Percentiles rank a stretch among this genome's conserved stretches.
Conservation (phyloP, 306 rosid genomes). For the Rosa rugosa region DNA sequence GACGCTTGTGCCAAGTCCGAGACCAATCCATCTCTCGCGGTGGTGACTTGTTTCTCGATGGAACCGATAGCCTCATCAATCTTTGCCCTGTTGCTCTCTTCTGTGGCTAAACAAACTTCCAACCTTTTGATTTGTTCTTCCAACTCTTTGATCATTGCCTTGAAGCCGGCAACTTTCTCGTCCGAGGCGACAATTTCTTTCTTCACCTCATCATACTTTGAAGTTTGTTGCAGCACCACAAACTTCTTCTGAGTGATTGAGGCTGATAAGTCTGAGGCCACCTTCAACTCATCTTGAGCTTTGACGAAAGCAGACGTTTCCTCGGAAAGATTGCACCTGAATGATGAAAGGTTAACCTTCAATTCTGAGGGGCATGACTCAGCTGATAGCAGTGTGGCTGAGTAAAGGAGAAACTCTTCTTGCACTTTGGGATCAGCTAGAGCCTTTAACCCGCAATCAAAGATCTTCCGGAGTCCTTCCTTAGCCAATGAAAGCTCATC, state of each 20-base stretch:
- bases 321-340: background rate
- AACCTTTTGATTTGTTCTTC: background rate
- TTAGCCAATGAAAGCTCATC: background rate
- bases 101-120: background rate
- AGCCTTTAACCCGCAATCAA: background rate
- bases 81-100: background rate
- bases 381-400: background rate
- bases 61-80: background rate
- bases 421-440: background rate
- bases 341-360: background rate
- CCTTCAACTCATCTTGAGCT: conserved; percentile 1
- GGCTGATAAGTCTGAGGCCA: background rate
- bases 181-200: background rate
- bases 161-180: background rate
- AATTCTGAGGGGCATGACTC: background rate
- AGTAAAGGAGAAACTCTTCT: background rate
- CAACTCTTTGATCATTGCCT: background rate
- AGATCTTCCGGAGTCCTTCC: conserved; percentile 1
- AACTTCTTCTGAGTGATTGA: background rate
- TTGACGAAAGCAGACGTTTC: background rate
- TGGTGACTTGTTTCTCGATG: background rate
- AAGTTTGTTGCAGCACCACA: background rate
- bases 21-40: too few species aligned
- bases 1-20: background rate
- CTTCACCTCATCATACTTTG: background rate